Percentiles rank a stretch among this genome's conserved stretches.
Evolutionary conservation across 176 grass and related monocot species (phyloP).

Genomic region (Oryza brachyantha): DNA sequence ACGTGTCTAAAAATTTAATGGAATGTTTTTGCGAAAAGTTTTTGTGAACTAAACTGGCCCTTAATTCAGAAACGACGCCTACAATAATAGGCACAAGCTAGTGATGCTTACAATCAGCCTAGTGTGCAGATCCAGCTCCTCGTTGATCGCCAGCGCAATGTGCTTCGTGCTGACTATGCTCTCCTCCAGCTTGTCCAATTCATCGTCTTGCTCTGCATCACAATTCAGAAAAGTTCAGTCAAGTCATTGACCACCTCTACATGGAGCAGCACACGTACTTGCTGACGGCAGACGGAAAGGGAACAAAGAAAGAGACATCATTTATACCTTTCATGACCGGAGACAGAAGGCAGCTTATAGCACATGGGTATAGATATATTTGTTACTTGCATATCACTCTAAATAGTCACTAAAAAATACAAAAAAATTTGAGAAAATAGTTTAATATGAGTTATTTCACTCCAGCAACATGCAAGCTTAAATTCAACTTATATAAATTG

Average conservation of each 20-base stretch:
- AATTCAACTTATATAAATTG: too few species aligned
- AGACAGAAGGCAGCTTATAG: too few species aligned
- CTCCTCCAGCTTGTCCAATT: slow-evolving; percentile 56
- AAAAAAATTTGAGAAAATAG: too few species aligned
- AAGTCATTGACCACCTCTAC: neutral
- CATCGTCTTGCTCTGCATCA: slow-evolving; percentile 63
- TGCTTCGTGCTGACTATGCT: slow-evolving; percentile 61
- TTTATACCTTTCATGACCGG: slow-evolving; percentile 71
- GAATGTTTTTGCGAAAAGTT: too few species aligned
- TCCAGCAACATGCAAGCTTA: too few species aligned
- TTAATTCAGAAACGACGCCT: neutral
- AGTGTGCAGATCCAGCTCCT: slow-evolving; percentile 70
- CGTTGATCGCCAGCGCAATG: slow-evolving; percentile 72
- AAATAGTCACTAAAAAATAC: too few species aligned
- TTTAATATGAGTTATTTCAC: too few species aligned
- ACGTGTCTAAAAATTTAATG: too few species aligned
- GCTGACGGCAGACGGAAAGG: neutral
- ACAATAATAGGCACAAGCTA: neutral
- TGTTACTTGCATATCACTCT: too few species aligned
- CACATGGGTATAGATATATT: too few species aligned
- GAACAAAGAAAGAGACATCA: neutral
- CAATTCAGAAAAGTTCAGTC: neutral
- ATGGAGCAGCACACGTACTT: neutral
- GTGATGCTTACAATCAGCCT: slow-evolving; percentile 63
- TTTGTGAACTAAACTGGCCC: too few species aligned